phyloP scores from a whole-genome alignment of 768 basidiomycete genomes.

The Tricholoma matsutake region DNA sequence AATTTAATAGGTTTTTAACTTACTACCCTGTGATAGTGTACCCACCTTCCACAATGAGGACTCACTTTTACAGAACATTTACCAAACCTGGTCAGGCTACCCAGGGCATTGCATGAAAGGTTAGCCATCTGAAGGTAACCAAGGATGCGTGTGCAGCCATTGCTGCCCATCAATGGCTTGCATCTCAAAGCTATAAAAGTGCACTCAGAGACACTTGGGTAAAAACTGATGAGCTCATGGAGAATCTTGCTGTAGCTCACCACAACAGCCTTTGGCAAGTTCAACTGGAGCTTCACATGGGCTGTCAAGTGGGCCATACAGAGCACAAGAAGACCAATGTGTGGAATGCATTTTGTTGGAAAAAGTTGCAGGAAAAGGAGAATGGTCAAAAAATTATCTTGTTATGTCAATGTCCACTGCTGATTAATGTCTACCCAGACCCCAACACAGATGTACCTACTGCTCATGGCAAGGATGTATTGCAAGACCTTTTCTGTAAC shows the following conservation, averaged over 20 bases:
- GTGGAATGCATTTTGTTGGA: neutral
- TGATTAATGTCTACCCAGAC: too few relatives aligned
- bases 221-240: neutral
- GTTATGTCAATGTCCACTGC: too few relatives aligned
- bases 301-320: neutral
- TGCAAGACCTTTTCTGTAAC: too few relatives aligned
- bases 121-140: neutral
- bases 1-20: neutral
- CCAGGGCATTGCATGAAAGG: neutral
- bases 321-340: neutral
- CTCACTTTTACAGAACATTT: neutral
- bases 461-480: too few relatives aligned
- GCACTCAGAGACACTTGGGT: neutral
- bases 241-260: conserved; percentile 2
- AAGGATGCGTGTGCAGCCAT: neutral
- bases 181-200: neutral
- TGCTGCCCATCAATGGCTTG: neutral
- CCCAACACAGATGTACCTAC: too few relatives aligned
- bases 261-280: conserved; percentile 7
- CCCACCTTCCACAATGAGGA: neutral
- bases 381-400: neutral
- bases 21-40: neutral
- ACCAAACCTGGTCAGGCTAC: neutral
- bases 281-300: conserved; percentile 5
- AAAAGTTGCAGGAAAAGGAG: neutral